phyloP scores from a whole-genome alignment of 2,329 filamentous ascomycete species.

The Curvularia hawaiiensis region DNA sequence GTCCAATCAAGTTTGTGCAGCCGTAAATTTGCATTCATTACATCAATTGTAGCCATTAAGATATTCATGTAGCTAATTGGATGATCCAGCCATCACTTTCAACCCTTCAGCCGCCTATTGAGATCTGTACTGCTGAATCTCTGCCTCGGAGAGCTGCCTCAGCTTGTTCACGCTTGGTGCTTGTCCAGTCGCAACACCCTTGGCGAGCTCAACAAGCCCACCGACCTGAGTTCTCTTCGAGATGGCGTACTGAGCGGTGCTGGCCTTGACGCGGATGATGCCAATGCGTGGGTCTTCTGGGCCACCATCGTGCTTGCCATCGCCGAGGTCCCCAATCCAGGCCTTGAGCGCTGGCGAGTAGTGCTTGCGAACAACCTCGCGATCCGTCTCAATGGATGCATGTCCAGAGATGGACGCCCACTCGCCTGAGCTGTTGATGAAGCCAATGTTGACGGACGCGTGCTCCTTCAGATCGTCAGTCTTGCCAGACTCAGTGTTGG shows the following conservation, averaged over 20 bases:
- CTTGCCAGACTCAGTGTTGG: constrained; percentile 89
- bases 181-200: constrained; percentile 75
- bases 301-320: constrained; percentile 81
- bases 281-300: constrained; percentile 82
- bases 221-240: constrained; percentile 66
- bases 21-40: background rate
- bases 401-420: constrained; percentile 87
- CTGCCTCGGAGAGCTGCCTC: constrained; percentile 68
- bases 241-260: constrained; percentile 74
- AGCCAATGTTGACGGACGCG: constrained; percentile 78
- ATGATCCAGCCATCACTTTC: constrained; percentile 1
- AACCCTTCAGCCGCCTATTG: constrained; percentile 24
- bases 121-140: constrained; percentile 44
- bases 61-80: background rate
- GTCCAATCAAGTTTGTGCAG: background rate
- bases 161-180: constrained; percentile 75
- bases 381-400: constrained; percentile 72
- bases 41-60: background rate
- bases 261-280: constrained; percentile 76
- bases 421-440: constrained; percentile 75
- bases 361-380: constrained; percentile 67
- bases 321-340: constrained; percentile 81
- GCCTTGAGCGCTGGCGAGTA: constrained; percentile 77
- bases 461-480: constrained; percentile 77
- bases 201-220: constrained; percentile 71